Conservation (phyloP, 441 rosid genomes). For the Jatropha multifida region DNA sequence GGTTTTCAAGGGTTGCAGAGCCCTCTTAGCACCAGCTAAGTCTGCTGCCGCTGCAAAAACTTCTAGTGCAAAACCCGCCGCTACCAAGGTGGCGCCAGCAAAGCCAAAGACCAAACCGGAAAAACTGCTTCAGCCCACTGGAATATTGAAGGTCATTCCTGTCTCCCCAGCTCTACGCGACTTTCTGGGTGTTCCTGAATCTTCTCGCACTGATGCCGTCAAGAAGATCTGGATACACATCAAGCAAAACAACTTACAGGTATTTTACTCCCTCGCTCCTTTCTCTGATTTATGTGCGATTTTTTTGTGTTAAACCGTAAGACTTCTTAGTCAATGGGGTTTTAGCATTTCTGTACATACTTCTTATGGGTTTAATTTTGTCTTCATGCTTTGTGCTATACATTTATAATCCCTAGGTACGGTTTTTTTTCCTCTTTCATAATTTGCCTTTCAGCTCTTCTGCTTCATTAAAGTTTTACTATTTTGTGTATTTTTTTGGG, state of each 20-base stretch:
- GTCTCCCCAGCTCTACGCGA: conserved; percentile 66
- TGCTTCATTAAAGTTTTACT: not conserved
- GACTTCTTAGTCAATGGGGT: not conserved
- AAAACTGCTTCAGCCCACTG: conserved; percentile 34
- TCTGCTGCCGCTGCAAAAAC: conserved; percentile 22
- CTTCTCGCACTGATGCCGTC: conserved; percentile 63
- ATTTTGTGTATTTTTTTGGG: too few species aligned
- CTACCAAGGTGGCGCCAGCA: conserved; percentile 20
- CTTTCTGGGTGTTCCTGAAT: conserved; percentile 56
- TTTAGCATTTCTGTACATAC: not conserved
- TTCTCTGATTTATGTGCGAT: too few species aligned
- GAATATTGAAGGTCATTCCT: conserved; percentile 49
- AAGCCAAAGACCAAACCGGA: conserved; percentile 12
- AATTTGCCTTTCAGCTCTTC: not conserved
- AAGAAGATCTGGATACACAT: conserved; percentile 78
- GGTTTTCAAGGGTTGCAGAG: conserved; percentile 61
- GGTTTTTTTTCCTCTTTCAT: not conserved
- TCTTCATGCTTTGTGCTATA: not conserved
- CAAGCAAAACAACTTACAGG: conserved; percentile 84
- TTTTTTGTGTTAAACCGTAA: too few species aligned
- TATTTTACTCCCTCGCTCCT: conserved; percentile 10
- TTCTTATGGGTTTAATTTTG: not conserved
- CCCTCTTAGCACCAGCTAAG: conserved; percentile 52
- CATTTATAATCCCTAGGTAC: not conserved
- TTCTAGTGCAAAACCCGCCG: conserved; percentile 10